Conservation (phyloP, 2,329 filamentous ascomycete genomes). For the Neofusicoccum sp. region DNA sequence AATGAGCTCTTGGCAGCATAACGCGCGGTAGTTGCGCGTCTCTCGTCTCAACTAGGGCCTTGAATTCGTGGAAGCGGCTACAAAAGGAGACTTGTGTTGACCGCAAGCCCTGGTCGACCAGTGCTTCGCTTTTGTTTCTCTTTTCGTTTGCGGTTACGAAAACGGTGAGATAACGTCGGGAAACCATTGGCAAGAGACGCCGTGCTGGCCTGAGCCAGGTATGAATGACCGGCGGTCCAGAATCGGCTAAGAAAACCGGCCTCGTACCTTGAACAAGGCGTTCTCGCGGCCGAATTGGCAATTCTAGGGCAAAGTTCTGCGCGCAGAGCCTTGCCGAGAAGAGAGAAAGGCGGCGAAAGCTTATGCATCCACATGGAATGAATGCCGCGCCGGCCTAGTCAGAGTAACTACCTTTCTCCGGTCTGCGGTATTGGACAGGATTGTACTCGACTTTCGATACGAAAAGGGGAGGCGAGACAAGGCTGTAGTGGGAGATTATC, state of each 20-base stretch:
- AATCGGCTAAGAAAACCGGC: slow-evolving; percentile 2
- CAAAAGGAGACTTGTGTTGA: slow-evolving; percentile 6
- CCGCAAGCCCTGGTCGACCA: not conserved
- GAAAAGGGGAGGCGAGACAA: not conserved
- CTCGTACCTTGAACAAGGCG: not conserved
- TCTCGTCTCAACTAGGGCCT: not conserved
- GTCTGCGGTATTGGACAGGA: too few relatives aligned
- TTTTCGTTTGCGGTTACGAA: not conserved
- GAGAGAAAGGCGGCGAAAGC: not conserved
- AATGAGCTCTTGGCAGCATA: not conserved
- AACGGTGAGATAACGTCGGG: not conserved
- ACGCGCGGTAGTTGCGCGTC: not conserved
- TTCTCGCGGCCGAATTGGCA: slow-evolving; percentile 2
- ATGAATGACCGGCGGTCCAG: not conserved
- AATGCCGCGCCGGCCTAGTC: too few relatives aligned
- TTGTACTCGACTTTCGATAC: not conserved
- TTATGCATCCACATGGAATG: too few relatives aligned
- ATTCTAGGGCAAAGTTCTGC: not conserved
- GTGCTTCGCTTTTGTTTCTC: not conserved
- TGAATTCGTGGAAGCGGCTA: not conserved
- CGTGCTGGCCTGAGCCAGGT: not conserved
- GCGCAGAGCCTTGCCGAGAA: not conserved
- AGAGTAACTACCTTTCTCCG: too few relatives aligned
- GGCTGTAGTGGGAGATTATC: not conserved
- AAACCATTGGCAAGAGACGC: not conserved